Conservation (phyloP, 1,139 yeast species). For the Pichiaceae sp. region DNA sequence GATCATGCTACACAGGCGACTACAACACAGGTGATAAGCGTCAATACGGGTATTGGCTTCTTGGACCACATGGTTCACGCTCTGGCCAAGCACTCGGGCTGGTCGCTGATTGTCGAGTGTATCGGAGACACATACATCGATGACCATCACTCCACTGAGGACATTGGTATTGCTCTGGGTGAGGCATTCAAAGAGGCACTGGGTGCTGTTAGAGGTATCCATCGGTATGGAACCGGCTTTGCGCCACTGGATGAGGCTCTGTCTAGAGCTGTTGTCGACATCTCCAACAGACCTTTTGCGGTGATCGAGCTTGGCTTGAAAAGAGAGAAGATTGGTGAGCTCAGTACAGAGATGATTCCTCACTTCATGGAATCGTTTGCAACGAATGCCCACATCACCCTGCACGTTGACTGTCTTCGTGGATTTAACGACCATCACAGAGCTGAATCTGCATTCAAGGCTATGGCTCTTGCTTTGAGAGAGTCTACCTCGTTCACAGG, state of each 20-base stretch:
- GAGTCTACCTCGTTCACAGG: constrained; percentile 85
- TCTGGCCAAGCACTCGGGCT: constrained; percentile 90
- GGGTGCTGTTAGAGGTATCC: constrained; percentile 84
- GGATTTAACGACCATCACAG: constrained; percentile 96
- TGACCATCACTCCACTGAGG: constrained; percentile 96
- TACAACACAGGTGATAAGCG: constrained; percentile 60
- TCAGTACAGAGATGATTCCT: constrained; percentile 93
- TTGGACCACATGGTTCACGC: constrained; percentile 97
- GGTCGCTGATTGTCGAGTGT: constrained; percentile 87
- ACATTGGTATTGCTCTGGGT: constrained; percentile 88
- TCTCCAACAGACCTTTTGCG: constrained; percentile 88
- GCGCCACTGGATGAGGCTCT: constrained; percentile 97
- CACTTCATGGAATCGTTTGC: constrained; percentile 94
- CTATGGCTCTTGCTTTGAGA: constrained; percentile 82
- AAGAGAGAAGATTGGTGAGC: constrained; percentile 88
- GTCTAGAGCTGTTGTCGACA: constrained; percentile 87
- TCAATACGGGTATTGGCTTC: constrained; percentile 91
- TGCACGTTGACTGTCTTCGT: constrained; percentile 89
- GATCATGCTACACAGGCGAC: constrained; percentile 58
- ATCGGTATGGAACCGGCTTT: constrained; percentile 87
- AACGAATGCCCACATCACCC: constrained; percentile 78
- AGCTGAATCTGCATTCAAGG: constrained; percentile 93
- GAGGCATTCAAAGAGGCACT: constrained; percentile 82
- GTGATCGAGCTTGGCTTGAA: constrained; percentile 83
- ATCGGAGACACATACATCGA: constrained; percentile 92